Evolutionary conservation across 768 basidiomycete genomes (phyloP).

Genomic region (Lepiota brunneoincarnata): DNA sequence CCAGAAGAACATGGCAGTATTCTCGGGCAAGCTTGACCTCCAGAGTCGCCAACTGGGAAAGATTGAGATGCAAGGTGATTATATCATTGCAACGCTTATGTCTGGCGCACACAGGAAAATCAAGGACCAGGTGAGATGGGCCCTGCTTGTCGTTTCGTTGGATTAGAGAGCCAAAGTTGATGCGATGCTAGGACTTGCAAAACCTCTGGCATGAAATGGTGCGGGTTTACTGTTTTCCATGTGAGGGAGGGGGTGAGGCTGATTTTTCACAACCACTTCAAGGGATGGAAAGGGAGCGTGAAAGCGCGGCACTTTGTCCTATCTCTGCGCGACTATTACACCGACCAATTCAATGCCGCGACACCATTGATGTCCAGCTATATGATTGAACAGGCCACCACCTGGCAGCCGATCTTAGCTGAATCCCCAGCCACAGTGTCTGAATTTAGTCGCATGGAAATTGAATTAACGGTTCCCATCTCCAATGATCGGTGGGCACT

Average conservation of each 20-base stretch:
- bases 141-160: not conserved
- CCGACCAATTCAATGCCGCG: slow-evolving; percentile 16
- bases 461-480: no score
- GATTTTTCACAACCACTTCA: no score
- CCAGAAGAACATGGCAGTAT: slow-evolving; percentile 35
- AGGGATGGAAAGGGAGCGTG: slow-evolving; percentile 53
- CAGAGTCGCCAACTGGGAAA: slow-evolving; percentile 27
- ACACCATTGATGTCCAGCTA: not conserved
- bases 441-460: slow-evolving; percentile 10
- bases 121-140: slow-evolving; percentile 30
- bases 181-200: slow-evolving; percentile 1
- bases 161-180: not conserved
- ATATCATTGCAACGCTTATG: not conserved
- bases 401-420: not conserved
- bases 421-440: not conserved
- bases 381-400: not conserved
- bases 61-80: slow-evolving; percentile 14
- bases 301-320: slow-evolving; percentile 51
- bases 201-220: slow-evolving; percentile 15
- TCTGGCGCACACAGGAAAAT: slow-evolving; percentile 44
- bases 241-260: not conserved
- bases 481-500: slow-evolving; percentile 28
- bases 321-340: slow-evolving; percentile 36
- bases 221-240: not conserved
- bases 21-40: slow-evolving; percentile 45